Base-by-base conservation (phyloP, 1,139 yeast species). In the Spathaspora sp. region DNA sequence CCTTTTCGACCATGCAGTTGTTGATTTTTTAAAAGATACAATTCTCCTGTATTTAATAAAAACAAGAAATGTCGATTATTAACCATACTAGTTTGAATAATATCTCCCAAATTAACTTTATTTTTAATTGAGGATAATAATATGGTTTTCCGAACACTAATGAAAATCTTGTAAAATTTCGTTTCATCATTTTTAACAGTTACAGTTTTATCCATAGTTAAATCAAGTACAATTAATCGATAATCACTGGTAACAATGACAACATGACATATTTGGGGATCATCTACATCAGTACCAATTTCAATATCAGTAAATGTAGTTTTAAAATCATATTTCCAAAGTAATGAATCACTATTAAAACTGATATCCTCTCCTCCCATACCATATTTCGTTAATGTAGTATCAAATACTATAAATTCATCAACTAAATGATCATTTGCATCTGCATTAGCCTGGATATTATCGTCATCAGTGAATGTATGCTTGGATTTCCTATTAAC, bases 281-380 rank as follows among this genome's bases (percentile, higher is more conserved):
- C 38, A 2, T 46, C 41, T 5, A 39, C 39, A 8, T 50, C 48
- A 6, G 48, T 41, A 8, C 50, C 43, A 2, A 63, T 48, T 17
- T 67, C 68, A 43, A 63, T 55, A 20, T 55, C 55, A 18, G 69
- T 43, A 33, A 72, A 61, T 15, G 56, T 50, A 41, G 60, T 63
- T 39, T 65, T 61, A 48, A 74, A 67, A 48, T 66, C 64, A 46
- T 71, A 69, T 45, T 72, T 65, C 78, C 78, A 74, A 8, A 72
- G 55, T 25, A 74, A 63, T 42, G 63, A 50, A 50, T 74, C 79
- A 45, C 71, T 69, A 46, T 70, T 75, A 47, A 74, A 71, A 17
- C 57, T 57, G 42, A 64, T 63, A n/a, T 54, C 55, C 23, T 56
- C 64, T 2, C 72, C 72, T 7, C 76, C 73, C 43, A 53, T 56